Conservation (phyloP, 139 green algal species). For the Coccomyxa sp. region DNA sequence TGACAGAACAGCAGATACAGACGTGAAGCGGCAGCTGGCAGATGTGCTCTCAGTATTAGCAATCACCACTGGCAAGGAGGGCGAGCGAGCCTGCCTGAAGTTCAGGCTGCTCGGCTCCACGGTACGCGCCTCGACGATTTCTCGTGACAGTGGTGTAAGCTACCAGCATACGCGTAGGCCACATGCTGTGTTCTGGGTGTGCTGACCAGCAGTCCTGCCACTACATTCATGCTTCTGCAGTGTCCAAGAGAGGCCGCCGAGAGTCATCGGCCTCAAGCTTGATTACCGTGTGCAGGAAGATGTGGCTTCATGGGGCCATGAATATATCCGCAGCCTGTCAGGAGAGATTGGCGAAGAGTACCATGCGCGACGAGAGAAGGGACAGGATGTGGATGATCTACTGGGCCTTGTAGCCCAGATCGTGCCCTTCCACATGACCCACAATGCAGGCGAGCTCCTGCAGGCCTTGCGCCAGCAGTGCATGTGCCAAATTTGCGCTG, state of each 20-base stretch:
- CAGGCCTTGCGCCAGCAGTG: no score
- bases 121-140: background rate
- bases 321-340: constrained; percentile 92
- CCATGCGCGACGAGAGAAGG: constrained; percentile 36
- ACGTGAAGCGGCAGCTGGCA: constrained; percentile 64
- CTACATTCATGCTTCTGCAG: no score
- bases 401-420: constrained; percentile 89
- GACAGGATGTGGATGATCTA: constrained; percentile 58
- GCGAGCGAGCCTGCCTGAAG: constrained; percentile 74
- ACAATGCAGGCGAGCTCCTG: constrained; percentile 71
- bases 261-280: no score
- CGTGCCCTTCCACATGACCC: constrained; percentile 94
- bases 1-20: constrained; percentile 42
- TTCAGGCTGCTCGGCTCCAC: constrained; percentile 47
- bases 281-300: constrained; percentile 49
- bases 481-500: no score
- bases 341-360: constrained; percentile 86
- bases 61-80: constrained; percentile 79
- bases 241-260: no score
- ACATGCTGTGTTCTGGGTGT: no score
- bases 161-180: no score
- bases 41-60: constrained; percentile 95
- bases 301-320: constrained; percentile 88
- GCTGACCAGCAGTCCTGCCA: no score
- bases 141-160: no score